Conservation (phyloP, 148 eudicot species). For the Vaccinium darrowii region DNA sequence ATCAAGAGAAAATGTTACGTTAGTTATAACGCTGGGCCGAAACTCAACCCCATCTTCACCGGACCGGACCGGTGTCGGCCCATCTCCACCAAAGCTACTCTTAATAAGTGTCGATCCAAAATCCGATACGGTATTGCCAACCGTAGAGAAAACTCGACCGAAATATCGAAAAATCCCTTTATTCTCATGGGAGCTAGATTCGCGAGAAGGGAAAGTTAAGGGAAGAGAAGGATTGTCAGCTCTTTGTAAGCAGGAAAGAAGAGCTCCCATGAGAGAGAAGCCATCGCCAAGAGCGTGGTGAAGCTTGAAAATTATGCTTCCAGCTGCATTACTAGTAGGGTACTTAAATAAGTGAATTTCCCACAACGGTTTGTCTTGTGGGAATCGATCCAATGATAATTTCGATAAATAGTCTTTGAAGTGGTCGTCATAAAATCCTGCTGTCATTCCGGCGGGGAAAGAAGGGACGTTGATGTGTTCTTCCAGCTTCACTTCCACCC, state of each 20-base stretch:
- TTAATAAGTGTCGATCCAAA: slow-evolving; percentile 55
- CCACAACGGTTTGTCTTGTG: slow-evolving; percentile 73
- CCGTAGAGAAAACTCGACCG: slow-evolving; percentile 18
- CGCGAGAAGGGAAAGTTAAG: slow-evolving; percentile 45
- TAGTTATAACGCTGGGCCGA: slow-evolving; percentile 40
- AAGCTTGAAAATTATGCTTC: slow-evolving; percentile 61
- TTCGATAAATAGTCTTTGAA: slow-evolving; percentile 57
- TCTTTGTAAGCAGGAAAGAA: slow-evolving; percentile 76
- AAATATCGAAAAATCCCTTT: not conserved
- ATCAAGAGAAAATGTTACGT: slow-evolving; percentile 22
- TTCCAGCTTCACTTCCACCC: slow-evolving; percentile 54
- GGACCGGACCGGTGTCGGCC: slow-evolving; percentile 48
- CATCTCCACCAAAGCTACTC: slow-evolving; percentile 51
- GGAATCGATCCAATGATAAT: slow-evolving; percentile 44
- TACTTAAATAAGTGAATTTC: slow-evolving; percentile 63
- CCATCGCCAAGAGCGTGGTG: slow-evolving; percentile 89
- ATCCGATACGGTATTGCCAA: slow-evolving; percentile 41
- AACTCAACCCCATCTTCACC: slow-evolving; percentile 47
- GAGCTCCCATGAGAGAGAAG: slow-evolving; percentile 83
- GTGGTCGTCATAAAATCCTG: slow-evolving; percentile 41
- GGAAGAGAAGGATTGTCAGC: slow-evolving; percentile 72
- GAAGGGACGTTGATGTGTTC: slow-evolving; percentile 54
- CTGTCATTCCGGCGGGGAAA: slow-evolving; percentile 34
- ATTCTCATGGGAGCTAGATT: not conserved
- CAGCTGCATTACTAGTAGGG: slow-evolving; percentile 71